phyloP scores from a whole-genome alignment of 208 protist genomes.

The Herpetomonas tarakana region DNA sequence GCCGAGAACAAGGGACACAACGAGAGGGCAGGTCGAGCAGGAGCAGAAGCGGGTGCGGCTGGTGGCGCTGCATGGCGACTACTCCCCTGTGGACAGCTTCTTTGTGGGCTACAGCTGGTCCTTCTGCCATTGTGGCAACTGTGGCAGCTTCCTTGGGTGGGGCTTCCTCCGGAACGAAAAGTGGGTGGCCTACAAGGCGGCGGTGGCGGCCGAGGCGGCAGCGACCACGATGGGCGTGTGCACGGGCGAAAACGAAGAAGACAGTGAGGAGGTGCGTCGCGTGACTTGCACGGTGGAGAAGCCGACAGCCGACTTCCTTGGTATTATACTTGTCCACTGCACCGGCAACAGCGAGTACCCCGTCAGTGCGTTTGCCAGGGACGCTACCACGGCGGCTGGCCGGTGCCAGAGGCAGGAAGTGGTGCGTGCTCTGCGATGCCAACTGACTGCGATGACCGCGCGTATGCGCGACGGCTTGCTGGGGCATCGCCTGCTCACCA shows the following conservation, averaged over 20 bases:
- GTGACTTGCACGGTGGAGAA: too few relatives aligned
- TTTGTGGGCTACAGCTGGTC: conserved; percentile 78
- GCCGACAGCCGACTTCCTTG: conserved; percentile 65
- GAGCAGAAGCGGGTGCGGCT: conserved; percentile 8
- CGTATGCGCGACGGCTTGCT: not conserved
- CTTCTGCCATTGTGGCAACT: conserved; percentile 46
- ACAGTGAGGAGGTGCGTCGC: too few relatives aligned
- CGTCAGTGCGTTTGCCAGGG: not conserved
- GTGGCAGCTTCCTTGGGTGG: conserved; percentile 75
- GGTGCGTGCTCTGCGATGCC: not conserved
- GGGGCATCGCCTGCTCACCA: not conserved
- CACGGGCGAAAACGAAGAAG: not conserved
- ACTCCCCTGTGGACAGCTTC: conserved; percentile 74
- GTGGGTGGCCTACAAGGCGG: conserved; percentile 7
- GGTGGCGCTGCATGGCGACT: conserved; percentile 22
- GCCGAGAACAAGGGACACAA: too few relatives aligned
- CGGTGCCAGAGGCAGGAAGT: not conserved
- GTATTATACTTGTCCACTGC: conserved; percentile 74
- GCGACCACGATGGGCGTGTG: not conserved
- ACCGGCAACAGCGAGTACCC: conserved; percentile 41
- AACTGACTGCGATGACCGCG: not conserved
- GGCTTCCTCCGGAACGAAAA: conserved; percentile 40
- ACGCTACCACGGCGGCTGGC: not conserved
- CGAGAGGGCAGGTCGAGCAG: not conserved
- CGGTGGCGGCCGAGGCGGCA: not conserved